A percentile compares a stretch with the other conserved stretches of the same genome.
Conservation (phyloP, 2,329 filamentous ascomycete species). For the Calonectria leucothoes region DNA sequence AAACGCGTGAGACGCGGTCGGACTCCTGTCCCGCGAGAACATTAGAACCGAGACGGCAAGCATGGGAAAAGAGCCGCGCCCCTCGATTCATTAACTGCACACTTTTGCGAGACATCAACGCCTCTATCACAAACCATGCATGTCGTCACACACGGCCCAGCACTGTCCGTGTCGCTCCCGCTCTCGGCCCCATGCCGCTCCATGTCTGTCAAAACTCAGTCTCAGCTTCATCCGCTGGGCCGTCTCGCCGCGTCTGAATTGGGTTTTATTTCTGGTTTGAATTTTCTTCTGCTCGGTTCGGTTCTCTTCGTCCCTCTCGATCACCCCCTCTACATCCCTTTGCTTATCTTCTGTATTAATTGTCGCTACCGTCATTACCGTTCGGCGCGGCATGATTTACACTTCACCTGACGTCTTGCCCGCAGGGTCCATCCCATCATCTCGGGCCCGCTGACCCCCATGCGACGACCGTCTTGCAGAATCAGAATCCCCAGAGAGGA, state of each 20-base stretch:
- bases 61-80: background rate
- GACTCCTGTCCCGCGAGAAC: background rate
- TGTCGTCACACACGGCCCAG: background rate
- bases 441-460: background rate
- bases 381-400: background rate
- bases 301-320: background rate
- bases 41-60: background rate
- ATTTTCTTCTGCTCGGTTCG: background rate
- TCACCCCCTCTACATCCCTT: too few species aligned
- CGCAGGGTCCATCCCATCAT: slow-evolving; percentile 13
- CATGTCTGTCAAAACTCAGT: slow-evolving; percentile 34
- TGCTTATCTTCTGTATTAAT: background rate
- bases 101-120: background rate
- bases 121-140: background rate
- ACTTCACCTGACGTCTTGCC: background rate
- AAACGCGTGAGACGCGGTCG: background rate
- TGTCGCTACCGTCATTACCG: background rate
- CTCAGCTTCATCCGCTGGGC: slow-evolving; percentile 15
- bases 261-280: background rate
- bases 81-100: background rate
- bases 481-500: background rate
- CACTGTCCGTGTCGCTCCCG: background rate
- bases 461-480: background rate
- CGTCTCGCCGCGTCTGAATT: background rate
- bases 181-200: slow-evolving; percentile 11